These are phyloP conservation scores for Dioscorea dumetorum DNA, from an alignment of 106 monocot genomes.

Conservation along the genomic window DNA sequence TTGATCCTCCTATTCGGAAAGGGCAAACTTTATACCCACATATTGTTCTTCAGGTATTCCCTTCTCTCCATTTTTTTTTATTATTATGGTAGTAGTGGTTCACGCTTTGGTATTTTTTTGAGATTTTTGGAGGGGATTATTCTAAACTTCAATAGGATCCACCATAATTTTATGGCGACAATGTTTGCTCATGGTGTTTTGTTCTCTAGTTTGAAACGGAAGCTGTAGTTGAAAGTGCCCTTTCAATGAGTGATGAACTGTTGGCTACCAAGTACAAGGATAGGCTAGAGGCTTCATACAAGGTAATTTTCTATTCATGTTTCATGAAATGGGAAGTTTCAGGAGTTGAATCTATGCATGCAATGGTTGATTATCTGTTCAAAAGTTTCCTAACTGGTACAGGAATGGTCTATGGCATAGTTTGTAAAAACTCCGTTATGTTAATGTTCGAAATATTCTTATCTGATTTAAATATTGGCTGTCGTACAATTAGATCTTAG, in stretches of 20 bases:
- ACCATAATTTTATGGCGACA: neutral
- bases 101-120: too few species aligned
- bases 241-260: conserved; percentile 68
- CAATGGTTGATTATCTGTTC: too few species aligned
- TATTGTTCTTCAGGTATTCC: conserved; percentile 89
- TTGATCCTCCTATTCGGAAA: conserved; percentile 98
- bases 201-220: conserved; percentile 87
- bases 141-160: neutral
- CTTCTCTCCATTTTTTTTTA: neutral
- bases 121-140: too few species aligned
- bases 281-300: conserved; percentile 66
- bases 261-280: conserved; percentile 85
- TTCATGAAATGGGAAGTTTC: too few species aligned
- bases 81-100: too few species aligned
- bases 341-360: too few species aligned
- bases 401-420: too few species aligned
- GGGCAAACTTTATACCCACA: conserved; percentile 96
- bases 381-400: too few species aligned
- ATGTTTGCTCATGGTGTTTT: conserved; percentile 5
- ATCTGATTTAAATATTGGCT: too few species aligned
- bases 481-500: too few species aligned
- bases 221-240: conserved; percentile 51
- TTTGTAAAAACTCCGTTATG: too few species aligned
- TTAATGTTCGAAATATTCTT: too few species aligned
- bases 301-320: conserved; percentile 29